Evolutionary conservation across 2,329 filamentous ascomycete genomes (phyloP).

Genomic region (Phialophora expanda): DNA sequence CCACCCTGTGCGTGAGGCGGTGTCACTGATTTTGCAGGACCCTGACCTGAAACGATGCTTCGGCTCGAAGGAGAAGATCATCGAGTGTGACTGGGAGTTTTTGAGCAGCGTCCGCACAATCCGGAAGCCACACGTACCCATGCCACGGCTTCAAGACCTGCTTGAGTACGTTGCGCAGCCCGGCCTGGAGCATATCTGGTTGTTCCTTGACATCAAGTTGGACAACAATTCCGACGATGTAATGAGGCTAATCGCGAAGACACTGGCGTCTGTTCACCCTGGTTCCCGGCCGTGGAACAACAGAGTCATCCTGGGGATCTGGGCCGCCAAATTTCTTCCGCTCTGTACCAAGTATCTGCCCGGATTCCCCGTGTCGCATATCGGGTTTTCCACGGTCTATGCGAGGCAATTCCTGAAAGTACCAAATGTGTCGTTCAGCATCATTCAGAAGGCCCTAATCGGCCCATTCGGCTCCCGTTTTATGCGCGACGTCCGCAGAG

Average conservation of each 20-base stretch:
- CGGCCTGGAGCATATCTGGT: slow-evolving; percentile 72
- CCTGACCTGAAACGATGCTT: slow-evolving; percentile 79
- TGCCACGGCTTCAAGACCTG: slow-evolving; percentile 77
- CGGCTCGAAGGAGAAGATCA: slow-evolving; percentile 72
- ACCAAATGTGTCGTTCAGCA: slow-evolving; percentile 76
- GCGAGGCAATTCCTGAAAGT: slow-evolving; percentile 72
- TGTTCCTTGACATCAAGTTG: slow-evolving; percentile 83
- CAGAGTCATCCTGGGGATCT: slow-evolving; percentile 79
- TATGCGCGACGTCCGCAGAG: slow-evolving; percentile 62
- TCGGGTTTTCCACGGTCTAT: slow-evolving; percentile 58
- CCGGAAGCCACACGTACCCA: slow-evolving; percentile 68
- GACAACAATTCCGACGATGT: slow-evolving; percentile 64
- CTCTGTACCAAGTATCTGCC: slow-evolving; percentile 62
- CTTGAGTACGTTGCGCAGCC: slow-evolving; percentile 72
- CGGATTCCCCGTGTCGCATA: slow-evolving; percentile 47
- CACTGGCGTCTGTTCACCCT: slow-evolving; percentile 61
- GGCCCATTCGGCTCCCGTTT: slow-evolving; percentile 71
- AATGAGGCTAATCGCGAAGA: slow-evolving; percentile 70
- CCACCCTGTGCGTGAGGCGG: background rate
- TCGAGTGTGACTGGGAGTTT: slow-evolving; percentile 77
- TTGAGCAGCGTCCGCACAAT: slow-evolving; percentile 71
- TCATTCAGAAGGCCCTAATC: slow-evolving; percentile 71
- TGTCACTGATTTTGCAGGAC: slow-evolving; percentile 59
- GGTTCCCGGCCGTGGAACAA: slow-evolving; percentile 67
- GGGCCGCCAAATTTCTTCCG: slow-evolving; percentile 75